A percentile compares a stretch with the other conserved stretches of the same genome.
Evolutionary conservation across 495 filamentous ascomycete species (phyloP).

Genomic region (Hypoxylon crocopeplum): DNA sequence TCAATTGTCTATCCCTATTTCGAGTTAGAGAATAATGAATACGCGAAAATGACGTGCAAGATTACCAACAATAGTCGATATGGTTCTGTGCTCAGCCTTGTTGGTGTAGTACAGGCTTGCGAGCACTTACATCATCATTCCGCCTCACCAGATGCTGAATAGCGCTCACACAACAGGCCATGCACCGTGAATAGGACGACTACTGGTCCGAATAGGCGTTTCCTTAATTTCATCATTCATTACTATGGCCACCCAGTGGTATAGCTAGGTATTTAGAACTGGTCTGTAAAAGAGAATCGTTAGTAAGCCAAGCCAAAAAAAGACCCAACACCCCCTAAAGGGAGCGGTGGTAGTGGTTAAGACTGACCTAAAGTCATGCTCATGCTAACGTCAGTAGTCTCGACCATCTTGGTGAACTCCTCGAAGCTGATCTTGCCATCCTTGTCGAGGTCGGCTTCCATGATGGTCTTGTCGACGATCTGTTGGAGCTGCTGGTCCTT

Average conservation of each 20-base stretch:
- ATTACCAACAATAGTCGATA: too few species aligned
- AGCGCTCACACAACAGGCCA: not conserved
- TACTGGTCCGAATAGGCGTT: not conserved
- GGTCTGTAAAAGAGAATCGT: slow-evolving; percentile 17
- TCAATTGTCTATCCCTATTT: too few species aligned
- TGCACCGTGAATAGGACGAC: too few species aligned
- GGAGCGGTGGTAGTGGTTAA: not conserved
- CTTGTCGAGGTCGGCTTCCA: slow-evolving; percentile 95
- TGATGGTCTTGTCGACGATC: slow-evolving; percentile 99
- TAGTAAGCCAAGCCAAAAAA: not conserved
- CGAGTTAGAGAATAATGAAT: too few species aligned
- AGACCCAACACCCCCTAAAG: not conserved
- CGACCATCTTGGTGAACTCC: slow-evolving; percentile 98
- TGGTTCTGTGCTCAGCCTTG: too few species aligned
- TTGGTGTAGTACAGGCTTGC: too few species aligned
- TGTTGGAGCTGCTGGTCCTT: slow-evolving; percentile 99
- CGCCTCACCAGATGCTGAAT: not conserved
- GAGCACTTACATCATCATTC: too few species aligned
- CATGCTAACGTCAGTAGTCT: slow-evolving; percentile 96
- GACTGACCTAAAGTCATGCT: slow-evolving; percentile 95
- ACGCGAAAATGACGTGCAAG: too few species aligned
- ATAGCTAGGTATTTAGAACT: slow-evolving; percentile 35
- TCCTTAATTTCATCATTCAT: slow-evolving; percentile 31
- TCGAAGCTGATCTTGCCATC: slow-evolving; percentile 99
- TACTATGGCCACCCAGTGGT: slow-evolving; percentile 22